Evolutionary conservation across 1,284 basidiomycete genomes (phyloP).

Genomic region (Agaricales sp.): DNA sequence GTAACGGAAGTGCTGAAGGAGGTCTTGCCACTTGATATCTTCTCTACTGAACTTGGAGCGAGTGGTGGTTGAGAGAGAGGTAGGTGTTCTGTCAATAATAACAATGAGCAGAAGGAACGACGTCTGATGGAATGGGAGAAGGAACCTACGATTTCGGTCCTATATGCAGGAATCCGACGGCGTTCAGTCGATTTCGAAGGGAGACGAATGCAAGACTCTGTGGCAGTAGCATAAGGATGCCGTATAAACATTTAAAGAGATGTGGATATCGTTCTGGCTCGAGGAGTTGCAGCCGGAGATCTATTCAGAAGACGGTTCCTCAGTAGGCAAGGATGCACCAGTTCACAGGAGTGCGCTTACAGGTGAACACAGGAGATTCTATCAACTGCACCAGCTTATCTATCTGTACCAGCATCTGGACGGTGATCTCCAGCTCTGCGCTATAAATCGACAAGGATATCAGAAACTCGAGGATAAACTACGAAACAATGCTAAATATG

Average conservation of each 20-base stretch:
- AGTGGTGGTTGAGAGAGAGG: conserved; percentile 25
- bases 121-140: no score
- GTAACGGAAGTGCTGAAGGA: conserved; percentile 77
- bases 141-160: conserved; percentile 64
- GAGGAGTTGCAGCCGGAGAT: conserved; percentile 91
- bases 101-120: neutral
- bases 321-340: neutral
- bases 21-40: conserved; percentile 91
- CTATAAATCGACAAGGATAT: conserved; percentile 28
- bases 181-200: conserved; percentile 86
- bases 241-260: conserved; percentile 96
- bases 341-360: conserved; percentile 32
- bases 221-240: conserved; percentile 93
- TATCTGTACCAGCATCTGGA: conserved; percentile 90
- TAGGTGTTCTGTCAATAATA: conserved; percentile 13
- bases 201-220: conserved; percentile 97
- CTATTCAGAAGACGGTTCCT: conserved; percentile 27
- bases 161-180: conserved; percentile 89
- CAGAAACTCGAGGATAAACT: neutral
- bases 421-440: conserved; percentile 94
- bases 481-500: no score
- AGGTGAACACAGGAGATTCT: conserved; percentile 97
- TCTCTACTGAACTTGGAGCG: conserved; percentile 75
- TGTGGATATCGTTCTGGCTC: conserved; percentile 96
- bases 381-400: conserved; percentile 98